Percentiles rank a stretch among this genome's conserved stretches.
phyloP scores from a whole-genome alignment of 495 filamentous ascomycete species.

The Chaetomidium leptoderma region DNA sequence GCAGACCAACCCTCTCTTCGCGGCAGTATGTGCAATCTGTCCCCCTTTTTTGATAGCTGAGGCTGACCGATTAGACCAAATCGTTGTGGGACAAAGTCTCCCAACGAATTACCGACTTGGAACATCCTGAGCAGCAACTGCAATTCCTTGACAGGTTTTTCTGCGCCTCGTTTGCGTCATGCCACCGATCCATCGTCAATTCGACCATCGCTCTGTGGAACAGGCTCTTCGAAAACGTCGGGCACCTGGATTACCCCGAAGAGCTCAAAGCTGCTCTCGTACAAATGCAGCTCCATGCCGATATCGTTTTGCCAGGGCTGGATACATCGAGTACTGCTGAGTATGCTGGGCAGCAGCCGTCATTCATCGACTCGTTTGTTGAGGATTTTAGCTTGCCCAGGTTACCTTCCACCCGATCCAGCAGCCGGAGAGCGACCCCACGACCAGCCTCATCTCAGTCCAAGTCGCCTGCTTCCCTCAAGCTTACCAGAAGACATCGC shows the following conservation, averaged over 20 bases:
- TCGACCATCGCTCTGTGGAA: slow-evolving; percentile 43
- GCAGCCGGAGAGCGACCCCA: slow-evolving; percentile 23
- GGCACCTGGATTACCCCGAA: slow-evolving; percentile 40
- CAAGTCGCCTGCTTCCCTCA: slow-evolving; percentile 28
- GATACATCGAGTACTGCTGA: slow-evolving; percentile 30
- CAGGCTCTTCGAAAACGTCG: slow-evolving; percentile 34
- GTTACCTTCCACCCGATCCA: slow-evolving; percentile 21
- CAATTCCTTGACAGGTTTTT: slow-evolving; percentile 39
- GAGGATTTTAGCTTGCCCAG: slow-evolving; percentile 36
- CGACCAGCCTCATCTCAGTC: slow-evolving; percentile 25
- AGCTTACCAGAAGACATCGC: slow-evolving; percentile 28
- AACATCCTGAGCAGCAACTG: slow-evolving; percentile 35
- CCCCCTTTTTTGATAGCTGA: background rate
- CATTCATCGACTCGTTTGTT: slow-evolving; percentile 55
- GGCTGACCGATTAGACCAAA: slow-evolving; percentile 36
- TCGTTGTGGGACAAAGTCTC: slow-evolving; percentile 42
- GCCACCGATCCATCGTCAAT: slow-evolving; percentile 42
- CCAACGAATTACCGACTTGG: slow-evolving; percentile 26
- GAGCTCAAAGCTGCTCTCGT: slow-evolving; percentile 39
- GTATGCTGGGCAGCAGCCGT: slow-evolving; percentile 27
- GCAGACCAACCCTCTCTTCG: slow-evolving; percentile 27
- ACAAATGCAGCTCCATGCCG: slow-evolving; percentile 38
- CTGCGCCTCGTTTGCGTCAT: slow-evolving; percentile 47
- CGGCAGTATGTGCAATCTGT: slow-evolving; percentile 34
- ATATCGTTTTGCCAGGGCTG: slow-evolving; percentile 40